Evolutionary conservation across 139 green algal species (phyloP).

Genomic region (Raphidocelis subcapitata): DNA sequence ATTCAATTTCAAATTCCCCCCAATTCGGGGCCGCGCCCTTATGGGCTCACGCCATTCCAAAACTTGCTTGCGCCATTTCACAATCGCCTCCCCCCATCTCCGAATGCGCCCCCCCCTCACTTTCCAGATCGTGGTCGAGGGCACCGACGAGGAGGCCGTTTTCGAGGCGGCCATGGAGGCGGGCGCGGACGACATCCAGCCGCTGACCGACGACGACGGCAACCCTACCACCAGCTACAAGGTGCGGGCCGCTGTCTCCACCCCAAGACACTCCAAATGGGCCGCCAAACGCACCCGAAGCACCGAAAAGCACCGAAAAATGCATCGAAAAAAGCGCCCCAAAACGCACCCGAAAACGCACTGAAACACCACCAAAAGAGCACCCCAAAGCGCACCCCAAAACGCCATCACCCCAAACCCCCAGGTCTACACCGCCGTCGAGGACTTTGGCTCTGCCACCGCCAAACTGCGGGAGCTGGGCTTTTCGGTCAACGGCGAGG

Average conservation of each 20-base stretch:
- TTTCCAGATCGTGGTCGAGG: slow-evolving; percentile 38
- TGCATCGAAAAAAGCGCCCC: neutral
- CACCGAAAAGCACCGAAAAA: no score
- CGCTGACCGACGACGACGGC: slow-evolving; percentile 48
- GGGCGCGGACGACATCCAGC: slow-evolving; percentile 66
- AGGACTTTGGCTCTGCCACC: slow-evolving; percentile 28
- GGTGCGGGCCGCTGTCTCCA: slow-evolving; percentile 8
- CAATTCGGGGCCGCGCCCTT: no score
- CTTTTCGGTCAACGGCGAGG: slow-evolving; percentile 40
- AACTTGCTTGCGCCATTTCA: no score
- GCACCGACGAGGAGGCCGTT: slow-evolving; percentile 51
- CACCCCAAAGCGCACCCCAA: no score
- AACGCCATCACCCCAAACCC: no score
- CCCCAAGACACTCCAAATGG: neutral
- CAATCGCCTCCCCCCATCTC: no score
- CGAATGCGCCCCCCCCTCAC: no score
- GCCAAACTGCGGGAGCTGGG: slow-evolving; percentile 27
- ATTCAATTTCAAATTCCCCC: neutral
- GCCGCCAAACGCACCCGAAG: neutral
- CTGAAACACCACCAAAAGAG: neutral
- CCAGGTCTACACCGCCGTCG: slow-evolving; percentile 37
- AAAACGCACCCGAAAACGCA: neutral
- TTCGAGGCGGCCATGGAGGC: slow-evolving; percentile 82
- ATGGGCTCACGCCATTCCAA: no score
- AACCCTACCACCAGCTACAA: slow-evolving; percentile 35